A percentile compares a stretch with the other conserved stretches of the same genome.
phyloP scores from a whole-genome alignment of 2,329 filamentous ascomycete genomes.

The Colletotrichum spinosum region DNA sequence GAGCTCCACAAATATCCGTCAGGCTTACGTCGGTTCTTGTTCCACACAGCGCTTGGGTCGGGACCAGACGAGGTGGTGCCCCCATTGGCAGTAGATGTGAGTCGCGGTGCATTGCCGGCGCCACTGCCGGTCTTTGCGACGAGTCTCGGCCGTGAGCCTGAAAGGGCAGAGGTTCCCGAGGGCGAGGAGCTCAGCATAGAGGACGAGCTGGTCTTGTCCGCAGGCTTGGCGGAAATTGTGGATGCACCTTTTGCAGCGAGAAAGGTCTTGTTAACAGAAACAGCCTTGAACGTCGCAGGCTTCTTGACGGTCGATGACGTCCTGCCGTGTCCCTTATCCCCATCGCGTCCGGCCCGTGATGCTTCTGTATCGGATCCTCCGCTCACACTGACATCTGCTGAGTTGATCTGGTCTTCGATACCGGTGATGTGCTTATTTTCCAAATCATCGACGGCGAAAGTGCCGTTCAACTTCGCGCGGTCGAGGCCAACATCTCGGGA shows the following conservation, averaged over 20 bases:
- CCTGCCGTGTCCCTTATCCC: slow-evolving; percentile 69
- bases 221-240: slow-evolving; percentile 59
- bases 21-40: slow-evolving; percentile 83
- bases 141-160: slow-evolving; percentile 74
- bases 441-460: slow-evolving; percentile 60
- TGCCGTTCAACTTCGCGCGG: slow-evolving; percentile 62
- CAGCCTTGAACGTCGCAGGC: slow-evolving; percentile 82
- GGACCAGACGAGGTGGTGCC: slow-evolving; percentile 71
- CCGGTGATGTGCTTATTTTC: slow-evolving; percentile 69
- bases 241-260: slow-evolving; percentile 75
- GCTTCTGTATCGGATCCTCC: slow-evolving; percentile 83
- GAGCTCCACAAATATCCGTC: slow-evolving; percentile 6
- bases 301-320: slow-evolving; percentile 75
- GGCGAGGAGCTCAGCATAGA: slow-evolving; percentile 58
- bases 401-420: slow-evolving; percentile 70
- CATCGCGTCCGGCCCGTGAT: slow-evolving; percentile 69
- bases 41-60: slow-evolving; percentile 84
- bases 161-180: slow-evolving; percentile 58
- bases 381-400: slow-evolving; percentile 75
- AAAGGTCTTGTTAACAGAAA: slow-evolving; percentile 88
- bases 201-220: slow-evolving; percentile 61
- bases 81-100: slow-evolving; percentile 61
- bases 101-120: slow-evolving; percentile 61
- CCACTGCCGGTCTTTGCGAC: slow-evolving; percentile 79
- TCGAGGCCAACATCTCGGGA: slow-evolving; percentile 61